These are phyloP conservation scores for Aureobasidium vineae DNA, from an alignment of 2,329 filamentous ascomycete genomes.

Conservation along the genomic window DNA sequence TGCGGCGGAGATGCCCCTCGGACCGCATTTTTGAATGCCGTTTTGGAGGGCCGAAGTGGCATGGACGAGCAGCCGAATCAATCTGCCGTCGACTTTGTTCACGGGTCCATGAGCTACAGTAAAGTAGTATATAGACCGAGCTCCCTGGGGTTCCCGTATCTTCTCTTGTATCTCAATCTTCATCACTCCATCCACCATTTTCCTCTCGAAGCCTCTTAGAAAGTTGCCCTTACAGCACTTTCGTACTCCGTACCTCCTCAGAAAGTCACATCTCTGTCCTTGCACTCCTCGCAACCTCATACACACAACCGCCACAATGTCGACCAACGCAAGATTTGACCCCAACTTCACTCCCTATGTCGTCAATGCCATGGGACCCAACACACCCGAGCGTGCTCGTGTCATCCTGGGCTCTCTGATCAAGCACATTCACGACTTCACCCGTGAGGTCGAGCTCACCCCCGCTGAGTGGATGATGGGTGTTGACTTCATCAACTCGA, in stretches of 20 bases:
- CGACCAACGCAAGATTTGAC: slow-evolving; percentile 46
- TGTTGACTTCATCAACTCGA: slow-evolving; percentile 71
- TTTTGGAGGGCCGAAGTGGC: slow-evolving; percentile 7
- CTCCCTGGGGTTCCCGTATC: neutral
- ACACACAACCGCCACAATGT: slow-evolving; percentile 20
- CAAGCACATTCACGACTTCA: slow-evolving; percentile 73
- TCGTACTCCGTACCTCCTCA: neutral
- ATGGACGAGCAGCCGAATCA: slow-evolving; percentile 22
- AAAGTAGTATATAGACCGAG: slow-evolving; percentile 22
- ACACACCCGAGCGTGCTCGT: slow-evolving; percentile 63
- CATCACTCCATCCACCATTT: slow-evolving; percentile 4
- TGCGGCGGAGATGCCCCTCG: neutral
- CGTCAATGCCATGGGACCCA: slow-evolving; percentile 69
- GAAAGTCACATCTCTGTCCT: neutral
- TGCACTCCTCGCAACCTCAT: neutral
- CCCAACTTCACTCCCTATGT: slow-evolving; percentile 74
- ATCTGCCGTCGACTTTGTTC: slow-evolving; percentile 17
- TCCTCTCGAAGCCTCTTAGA: neutral
- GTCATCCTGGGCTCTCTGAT: slow-evolving; percentile 64
- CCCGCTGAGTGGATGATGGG: slow-evolving; percentile 74
- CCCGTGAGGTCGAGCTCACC: slow-evolving; percentile 72
- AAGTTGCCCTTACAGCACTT: slow-evolving; percentile 17
- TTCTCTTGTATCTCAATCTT: neutral
- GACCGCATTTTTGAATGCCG: slow-evolving; percentile 23
- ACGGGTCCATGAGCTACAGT: neutral